phyloP scores from a whole-genome alignment of 345 rosid genomes.

The Psidium friedrichsthalianum region DNA sequence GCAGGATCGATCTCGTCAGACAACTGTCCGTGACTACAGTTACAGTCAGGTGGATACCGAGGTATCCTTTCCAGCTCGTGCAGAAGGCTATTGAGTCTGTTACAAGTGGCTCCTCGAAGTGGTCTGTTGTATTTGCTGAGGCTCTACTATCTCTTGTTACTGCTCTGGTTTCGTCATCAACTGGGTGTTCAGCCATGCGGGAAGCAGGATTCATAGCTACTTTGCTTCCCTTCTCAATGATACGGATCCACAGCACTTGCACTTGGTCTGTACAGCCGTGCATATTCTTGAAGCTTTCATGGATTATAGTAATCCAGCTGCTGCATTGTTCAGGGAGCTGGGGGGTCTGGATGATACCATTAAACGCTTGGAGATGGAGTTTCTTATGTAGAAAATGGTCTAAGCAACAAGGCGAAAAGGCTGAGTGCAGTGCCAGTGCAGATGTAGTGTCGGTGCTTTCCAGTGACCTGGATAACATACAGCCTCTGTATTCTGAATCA shows the following conservation, averaged over 20 bases:
- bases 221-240: slow-evolving; percentile 86
- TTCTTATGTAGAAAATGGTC: slow-evolving; percentile 47
- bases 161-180: slow-evolving; percentile 79
- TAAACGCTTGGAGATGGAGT: slow-evolving; percentile 74
- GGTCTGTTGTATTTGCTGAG: slow-evolving; percentile 83
- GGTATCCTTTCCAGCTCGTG: slow-evolving; percentile 88
- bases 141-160: slow-evolving; percentile 85
- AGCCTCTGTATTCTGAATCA: slow-evolving; percentile 73
- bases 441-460: slow-evolving; percentile 24
- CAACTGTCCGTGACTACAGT: slow-evolving; percentile 78
- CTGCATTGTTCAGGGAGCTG: slow-evolving; percentile 85
- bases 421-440: slow-evolving; percentile 30
- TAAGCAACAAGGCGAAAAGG: slow-evolving; percentile 41
- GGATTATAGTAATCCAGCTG: slow-evolving; percentile 95
- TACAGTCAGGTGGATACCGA: slow-evolving; percentile 82
- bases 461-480: slow-evolving; percentile 41
- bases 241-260: slow-evolving; percentile 85
- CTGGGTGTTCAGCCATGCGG: slow-evolving; percentile 90
- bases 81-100: slow-evolving; percentile 88
- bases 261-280: slow-evolving; percentile 82
- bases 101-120: slow-evolving; percentile 46
- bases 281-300: slow-evolving; percentile 87
- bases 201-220: slow-evolving; percentile 93
- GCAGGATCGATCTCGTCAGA: slow-evolving; percentile 87
- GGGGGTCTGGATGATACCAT: slow-evolving; percentile 96